Base-by-base conservation (phyloP, 1,139 yeast genomes). In the Wickerhamomyces sp. region DNA sequence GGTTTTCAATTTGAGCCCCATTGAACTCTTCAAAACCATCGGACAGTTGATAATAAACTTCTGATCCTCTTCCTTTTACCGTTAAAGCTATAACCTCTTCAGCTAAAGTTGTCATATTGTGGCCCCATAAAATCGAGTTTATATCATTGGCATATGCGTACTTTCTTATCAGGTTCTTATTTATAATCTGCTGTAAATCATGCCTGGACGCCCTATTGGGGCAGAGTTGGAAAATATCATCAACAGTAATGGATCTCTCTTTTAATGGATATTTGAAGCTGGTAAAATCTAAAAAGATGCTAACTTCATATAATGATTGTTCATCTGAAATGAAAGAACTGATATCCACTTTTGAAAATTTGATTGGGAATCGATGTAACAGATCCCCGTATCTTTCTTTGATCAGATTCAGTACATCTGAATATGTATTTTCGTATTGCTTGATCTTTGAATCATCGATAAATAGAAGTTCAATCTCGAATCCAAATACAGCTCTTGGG, bases 31-130 rank as follows among this genome's bases (percentile, higher is more conserved):
- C 57, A 1, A 51, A 48, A 16, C 69, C 72, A 50, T 78, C 78
- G n/a, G 78, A 65, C 31, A 83, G 59, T 13, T 68, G 61, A 13
- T 63, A 57, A 31, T 86, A 74, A 9, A 90, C 72, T 25, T 72
- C 72, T 3, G 83, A 70, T 0, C 97, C 97, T 45, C 96, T 73
- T 8, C 98, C 98, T 53, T 84, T 86, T n/a, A 90, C 90, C 0
- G 96, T 82, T 42, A 84, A 65, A 0, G 95, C 74, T 25, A 92
- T 68, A 19, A 87, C 78, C 43, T 81, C 81, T 51, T 84, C 88
- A 2, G 97, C 96, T 14, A 90, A 58, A 38, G 81, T 72, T 1
- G 96, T 85, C 90, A 87, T 86, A 16, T 87, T 78, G 55, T 84
- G 86, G 1, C 94, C 88, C 63, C 78, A 81, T 3, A 88, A 45